A percentile compares a stretch with the other conserved stretches of the same genome.
These are phyloP conservation scores for Gossypium davidsonii DNA, from an alignment of 441 rosid species.

Conservation along the genomic window DNA sequence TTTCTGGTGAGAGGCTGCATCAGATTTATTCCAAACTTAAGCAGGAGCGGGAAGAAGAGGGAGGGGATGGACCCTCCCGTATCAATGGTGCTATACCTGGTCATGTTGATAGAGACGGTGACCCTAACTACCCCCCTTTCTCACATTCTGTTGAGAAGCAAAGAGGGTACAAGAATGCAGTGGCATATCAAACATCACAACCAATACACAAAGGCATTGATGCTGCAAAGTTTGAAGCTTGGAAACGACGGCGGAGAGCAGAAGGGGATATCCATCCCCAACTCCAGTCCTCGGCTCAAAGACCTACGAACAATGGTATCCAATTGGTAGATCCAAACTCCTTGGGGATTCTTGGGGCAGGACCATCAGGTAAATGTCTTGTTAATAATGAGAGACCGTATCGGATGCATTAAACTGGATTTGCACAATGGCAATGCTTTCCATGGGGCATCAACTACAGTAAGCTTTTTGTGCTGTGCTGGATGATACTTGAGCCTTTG, in stretches of 20 bases:
- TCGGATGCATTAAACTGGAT: conserved; percentile 56
- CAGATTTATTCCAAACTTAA: conserved; percentile 90
- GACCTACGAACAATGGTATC: conserved; percentile 31
- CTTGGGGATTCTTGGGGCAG: conserved; percentile 90
- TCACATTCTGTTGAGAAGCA: conserved; percentile 43
- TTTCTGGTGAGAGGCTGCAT: conserved; percentile 78
- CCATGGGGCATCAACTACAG: conserved; percentile 38
- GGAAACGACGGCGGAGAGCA: conserved; percentile 77
- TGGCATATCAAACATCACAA: conserved; percentile 39
- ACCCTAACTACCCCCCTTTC: conserved; percentile 35
- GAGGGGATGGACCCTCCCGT: conserved; percentile 68
- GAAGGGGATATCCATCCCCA: conserved; percentile 41
- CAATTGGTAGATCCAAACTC: conserved; percentile 60
- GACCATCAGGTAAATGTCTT: conserved; percentile 66
- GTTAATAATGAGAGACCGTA: conserved; percentile 40
- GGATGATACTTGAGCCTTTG: conserved; percentile 25
- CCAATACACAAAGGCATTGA: conserved; percentile 53
- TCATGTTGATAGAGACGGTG: conserved; percentile 34
- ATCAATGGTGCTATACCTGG: conserved; percentile 44
- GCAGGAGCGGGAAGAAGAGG: conserved; percentile 73
- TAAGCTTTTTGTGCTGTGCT: conserved; percentile 10
- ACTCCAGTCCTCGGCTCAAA: conserved; percentile 38
- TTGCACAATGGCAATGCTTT: conserved; percentile 51
- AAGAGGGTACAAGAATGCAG: conserved; percentile 43
- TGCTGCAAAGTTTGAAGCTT: conserved; percentile 66